Evolutionary conservation across 2,329 filamentous ascomycete genomes (phyloP).

Genomic region (Fusarium circinatum): DNA sequence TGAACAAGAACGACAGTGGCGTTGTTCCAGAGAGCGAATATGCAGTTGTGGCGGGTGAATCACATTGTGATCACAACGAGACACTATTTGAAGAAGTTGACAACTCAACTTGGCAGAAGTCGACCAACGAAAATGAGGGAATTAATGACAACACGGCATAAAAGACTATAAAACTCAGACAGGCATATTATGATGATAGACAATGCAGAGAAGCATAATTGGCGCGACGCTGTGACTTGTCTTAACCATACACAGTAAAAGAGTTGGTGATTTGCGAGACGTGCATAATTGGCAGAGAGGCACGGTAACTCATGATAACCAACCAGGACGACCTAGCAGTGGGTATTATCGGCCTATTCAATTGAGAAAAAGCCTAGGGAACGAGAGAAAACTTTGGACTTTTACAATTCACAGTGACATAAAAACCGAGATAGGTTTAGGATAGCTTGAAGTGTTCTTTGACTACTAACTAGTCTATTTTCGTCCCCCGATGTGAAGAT

Average conservation of each 20-base stretch:
- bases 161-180: not conserved
- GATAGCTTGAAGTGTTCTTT: not conserved
- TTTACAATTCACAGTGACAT: not conserved
- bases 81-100: not conserved
- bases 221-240: slow-evolving; percentile 15
- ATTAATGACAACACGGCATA: slow-evolving; percentile 3
- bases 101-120: not conserved
- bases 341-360: not conserved
- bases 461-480: not conserved
- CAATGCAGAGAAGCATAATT: slow-evolving; percentile 2
- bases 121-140: not conserved
- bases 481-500: not conserved
- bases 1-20: not conserved
- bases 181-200: not conserved
- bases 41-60: not conserved
- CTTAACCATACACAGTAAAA: slow-evolving; percentile 1
- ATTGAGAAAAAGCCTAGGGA: not conserved
- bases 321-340: not conserved
- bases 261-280: slow-evolving; percentile 8
- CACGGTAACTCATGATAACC: not conserved
- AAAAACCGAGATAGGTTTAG: not conserved
- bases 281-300: slow-evolving; percentile 14
- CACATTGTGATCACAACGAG: not conserved
- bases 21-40: slow-evolving; percentile 5
- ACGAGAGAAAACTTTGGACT: not conserved